Evolutionary conservation across 1,284 basidiomycete species (phyloP), one percentile per base, ranked within the genome.

Genomic region (Moesziomyces antarcticus): DNA sequence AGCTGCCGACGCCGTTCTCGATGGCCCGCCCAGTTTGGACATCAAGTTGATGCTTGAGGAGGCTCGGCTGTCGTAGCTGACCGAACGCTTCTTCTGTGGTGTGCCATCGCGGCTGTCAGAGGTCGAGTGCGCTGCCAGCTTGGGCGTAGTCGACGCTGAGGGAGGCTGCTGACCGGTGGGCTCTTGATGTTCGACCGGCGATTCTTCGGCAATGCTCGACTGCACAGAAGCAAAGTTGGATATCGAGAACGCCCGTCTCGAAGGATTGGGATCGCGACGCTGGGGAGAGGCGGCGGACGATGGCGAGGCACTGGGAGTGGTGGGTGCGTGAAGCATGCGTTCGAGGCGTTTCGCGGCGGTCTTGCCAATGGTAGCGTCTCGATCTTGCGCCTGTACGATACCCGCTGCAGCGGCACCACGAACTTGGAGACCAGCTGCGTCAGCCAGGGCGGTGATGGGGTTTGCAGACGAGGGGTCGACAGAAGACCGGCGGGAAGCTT

Each of bases 261-360:
- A 41, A n/a, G 51, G 35, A 14, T 40, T 44, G 18, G 22, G 44
- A 42, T 22, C 42, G n/a, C 59, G 43, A 13, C 47, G 66, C 30
- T 43, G 48, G 30, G 55, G 35, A 5, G 59, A 35, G 20, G 43
- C 59, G 9, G 52, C 37, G 13, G 62, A 57, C 1, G 57, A 40
- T 9, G 69, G 59, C 9, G 59, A 62, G 45, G 69, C 46, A 9
- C 35, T 54, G 13, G 64, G 60, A 30, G 50, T 37, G 21, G 61
- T 40, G 0, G 69, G 60, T 13, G 56, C 51, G n/a, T 67, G 66
- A 5, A 79, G 68, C 57, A 77, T 68, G 20, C 68, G 61, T 33
- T 78, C 77, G 10, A 78, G 59, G 18, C 77, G 59, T 54, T 74
- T 78, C 20, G 71, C 77, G 2, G 77, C 77, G 5, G 73, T 73